Evolutionary conservation across 192 early-diverging fungal species (phyloP).

Genomic region (Gaertneriomyces sp.): DNA sequence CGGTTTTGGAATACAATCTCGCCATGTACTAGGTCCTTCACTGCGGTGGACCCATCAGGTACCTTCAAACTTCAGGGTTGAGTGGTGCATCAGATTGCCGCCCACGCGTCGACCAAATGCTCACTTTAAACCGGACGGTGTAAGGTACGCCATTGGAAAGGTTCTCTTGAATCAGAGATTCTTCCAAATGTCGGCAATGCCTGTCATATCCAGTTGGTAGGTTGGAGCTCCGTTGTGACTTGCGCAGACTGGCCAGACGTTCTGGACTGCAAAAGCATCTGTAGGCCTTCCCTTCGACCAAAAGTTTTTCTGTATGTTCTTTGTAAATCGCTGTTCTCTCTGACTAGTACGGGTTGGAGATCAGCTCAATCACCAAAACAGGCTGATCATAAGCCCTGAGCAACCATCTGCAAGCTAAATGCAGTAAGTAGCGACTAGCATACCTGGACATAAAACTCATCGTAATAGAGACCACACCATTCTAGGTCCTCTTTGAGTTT

Average conservation of each 20-base stretch:
- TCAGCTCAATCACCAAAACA: no score
- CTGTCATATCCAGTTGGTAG: constrained; percentile 71
- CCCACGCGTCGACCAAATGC: background rate
- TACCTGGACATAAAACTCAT: background rate
- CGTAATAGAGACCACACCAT: no score
- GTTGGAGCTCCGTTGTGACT: constrained; percentile 52
- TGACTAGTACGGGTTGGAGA: constrained; percentile 47
- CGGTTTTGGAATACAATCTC: constrained; percentile 64
- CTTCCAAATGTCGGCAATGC: constrained; percentile 67
- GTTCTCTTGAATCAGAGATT: constrained; percentile 62
- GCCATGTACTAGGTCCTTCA: constrained; percentile 77
- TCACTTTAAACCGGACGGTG: constrained; percentile 66
- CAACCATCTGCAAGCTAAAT: background rate
- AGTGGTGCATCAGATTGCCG: background rate
- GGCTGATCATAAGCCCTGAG: no score
- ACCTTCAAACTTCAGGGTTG: constrained; percentile 33
- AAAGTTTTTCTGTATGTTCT: constrained; percentile 58
- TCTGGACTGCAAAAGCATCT: constrained; percentile 82
- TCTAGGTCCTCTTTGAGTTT: no score
- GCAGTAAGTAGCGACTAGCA: constrained; percentile 10
- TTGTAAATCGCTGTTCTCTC: constrained; percentile 70
- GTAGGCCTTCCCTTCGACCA: constrained; percentile 74
- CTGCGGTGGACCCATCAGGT: constrained; percentile 51
- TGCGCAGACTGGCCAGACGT: constrained; percentile 59
- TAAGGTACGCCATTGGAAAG: constrained; percentile 53